A percentile compares a stretch with the other conserved stretches of the same genome.
These are phyloP conservation scores for Trichophyton simii DNA, from an alignment of 2,329 filamentous ascomycete genomes.

Conservation along the genomic window DNA sequence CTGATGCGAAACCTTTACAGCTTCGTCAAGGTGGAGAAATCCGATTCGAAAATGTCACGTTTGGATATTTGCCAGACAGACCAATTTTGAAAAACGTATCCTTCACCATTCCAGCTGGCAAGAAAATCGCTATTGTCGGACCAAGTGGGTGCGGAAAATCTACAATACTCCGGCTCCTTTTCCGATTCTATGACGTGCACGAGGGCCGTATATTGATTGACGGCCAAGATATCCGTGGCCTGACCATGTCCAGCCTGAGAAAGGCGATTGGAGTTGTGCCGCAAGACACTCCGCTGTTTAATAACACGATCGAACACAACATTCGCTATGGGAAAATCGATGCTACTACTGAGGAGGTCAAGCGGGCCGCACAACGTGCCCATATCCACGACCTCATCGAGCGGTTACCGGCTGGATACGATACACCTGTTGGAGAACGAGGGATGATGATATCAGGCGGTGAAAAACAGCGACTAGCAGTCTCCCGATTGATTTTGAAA, in stretches of 20 bases:
- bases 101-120: slow-evolving; percentile 83
- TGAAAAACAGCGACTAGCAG: slow-evolving; percentile 82
- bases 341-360: slow-evolving; percentile 59
- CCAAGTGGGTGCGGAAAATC: slow-evolving; percentile 95
- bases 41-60: slow-evolving; percentile 85
- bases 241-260: slow-evolving; percentile 70
- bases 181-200: slow-evolving; percentile 88
- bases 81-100: slow-evolving; percentile 76
- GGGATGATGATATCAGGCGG: slow-evolving; percentile 95
- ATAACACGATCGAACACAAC: slow-evolving; percentile 90
- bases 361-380: slow-evolving; percentile 66
- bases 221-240: slow-evolving; percentile 76
- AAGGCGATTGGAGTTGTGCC: slow-evolving; percentile 86
- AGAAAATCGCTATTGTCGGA: slow-evolving; percentile 91
- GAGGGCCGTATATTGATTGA: slow-evolving; percentile 78
- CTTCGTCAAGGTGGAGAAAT: slow-evolving; percentile 76
- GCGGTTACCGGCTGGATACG: slow-evolving; percentile 73
- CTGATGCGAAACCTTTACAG: slow-evolving; percentile 58
- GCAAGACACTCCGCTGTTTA: slow-evolving; percentile 94
- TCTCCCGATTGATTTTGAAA: slow-evolving; percentile 73
- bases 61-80: slow-evolving; percentile 77
- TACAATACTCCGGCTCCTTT: slow-evolving; percentile 77
- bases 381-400: slow-evolving; percentile 73
- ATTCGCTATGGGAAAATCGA: slow-evolving; percentile 81
- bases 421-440: slow-evolving; percentile 82